Evolutionary conservation across 2,329 filamentous ascomycete species (phyloP), one percentile per base, ranked within the genome.

Genomic region (Calonectria multiphialidica): DNA sequence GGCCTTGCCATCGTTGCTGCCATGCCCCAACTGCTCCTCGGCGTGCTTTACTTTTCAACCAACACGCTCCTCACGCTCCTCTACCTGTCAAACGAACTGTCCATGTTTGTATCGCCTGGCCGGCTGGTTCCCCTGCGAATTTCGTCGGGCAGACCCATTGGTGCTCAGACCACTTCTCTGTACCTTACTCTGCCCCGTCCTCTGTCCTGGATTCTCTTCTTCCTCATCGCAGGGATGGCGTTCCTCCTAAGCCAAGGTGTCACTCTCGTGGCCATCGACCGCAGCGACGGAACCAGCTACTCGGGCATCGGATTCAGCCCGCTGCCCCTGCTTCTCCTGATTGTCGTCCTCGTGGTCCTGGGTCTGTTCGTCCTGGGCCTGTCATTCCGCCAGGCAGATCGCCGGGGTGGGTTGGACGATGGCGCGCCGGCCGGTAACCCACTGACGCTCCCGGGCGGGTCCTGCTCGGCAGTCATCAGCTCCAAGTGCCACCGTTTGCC

Each of bases 391-490:
- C 82, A 83, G 35, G 84, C 86, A 3, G 80, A 84, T 10, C 78
- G 82, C 2, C 79, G 82, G 10, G 81, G 83, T 35, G 76, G 77
- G 25, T 82, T 80, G 16, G 76, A 83, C 8, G 81, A 82, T 68
- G 84, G 83, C 49, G 75, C 78, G 12, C 80, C 81, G 21, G 78
- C 81, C 18, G 87, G 86, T 1, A 90, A 90, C 80, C 88, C 88
- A 25, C 84, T 90, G 28, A 83, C 83, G 2, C 75, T 90, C 42
- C 80, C 78, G 25, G 87, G 85, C 35, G 88, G 88, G 13, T 82
- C 84, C 49, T 90, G 88, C 81, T 88, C 86, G 72, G 88, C 87
- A 10, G 88, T 89, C n/a, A 77, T 90, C 73, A 86, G 85, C 78
- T 84, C 88, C 28, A 80, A 85, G 62, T 89, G 88, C 79, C 88